A percentile compares a stretch with the other conserved stretches of the same genome.
Evolutionary conservation across 371 early-diverging fungal species (phyloP).

Genomic region (Mucor mucedo): DNA sequence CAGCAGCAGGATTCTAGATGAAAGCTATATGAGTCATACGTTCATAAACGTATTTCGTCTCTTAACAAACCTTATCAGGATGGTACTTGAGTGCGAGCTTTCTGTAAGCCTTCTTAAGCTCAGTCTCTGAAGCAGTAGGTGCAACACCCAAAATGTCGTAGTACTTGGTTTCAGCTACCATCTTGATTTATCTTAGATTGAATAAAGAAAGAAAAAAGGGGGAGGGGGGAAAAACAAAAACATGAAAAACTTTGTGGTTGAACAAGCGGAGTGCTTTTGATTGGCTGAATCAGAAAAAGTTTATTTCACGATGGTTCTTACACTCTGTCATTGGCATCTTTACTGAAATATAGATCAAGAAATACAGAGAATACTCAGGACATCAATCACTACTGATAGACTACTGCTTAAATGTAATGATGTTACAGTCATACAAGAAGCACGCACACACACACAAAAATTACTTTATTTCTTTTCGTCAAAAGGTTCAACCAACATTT

Average conservation of each 20-base stretch:
- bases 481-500: slow-evolving; percentile 89
- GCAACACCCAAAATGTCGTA: slow-evolving; percentile 92
- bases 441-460: too few species aligned
- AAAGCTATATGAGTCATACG: not conserved
- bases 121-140: slow-evolving; percentile 81
- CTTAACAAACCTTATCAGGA: slow-evolving; percentile 81
- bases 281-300: slow-evolving; percentile 9
- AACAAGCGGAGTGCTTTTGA: slow-evolving; percentile 11
- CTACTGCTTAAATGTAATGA: too few species aligned
- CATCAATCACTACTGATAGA: too few species aligned
- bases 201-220: slow-evolving; percentile 7
- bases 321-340: too few species aligned
- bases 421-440: too few species aligned
- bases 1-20: slow-evolving; percentile 74
- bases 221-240: not conserved
- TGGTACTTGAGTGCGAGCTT: slow-evolving; percentile 94
- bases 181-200: slow-evolving; percentile 21
- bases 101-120: slow-evolving; percentile 92
- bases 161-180: slow-evolving; percentile 86
- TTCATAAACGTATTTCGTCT: not conserved
- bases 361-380: too few species aligned
- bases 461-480: slow-evolving; percentile 25
- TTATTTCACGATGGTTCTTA: not conserved
- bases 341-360: too few species aligned
- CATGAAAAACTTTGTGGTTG: not conserved